A percentile compares a stretch with the other conserved stretches of the same genome.
phyloP scores from a whole-genome alignment of 208 protist genomes.

The Trypanosoma scelopori region DNA sequence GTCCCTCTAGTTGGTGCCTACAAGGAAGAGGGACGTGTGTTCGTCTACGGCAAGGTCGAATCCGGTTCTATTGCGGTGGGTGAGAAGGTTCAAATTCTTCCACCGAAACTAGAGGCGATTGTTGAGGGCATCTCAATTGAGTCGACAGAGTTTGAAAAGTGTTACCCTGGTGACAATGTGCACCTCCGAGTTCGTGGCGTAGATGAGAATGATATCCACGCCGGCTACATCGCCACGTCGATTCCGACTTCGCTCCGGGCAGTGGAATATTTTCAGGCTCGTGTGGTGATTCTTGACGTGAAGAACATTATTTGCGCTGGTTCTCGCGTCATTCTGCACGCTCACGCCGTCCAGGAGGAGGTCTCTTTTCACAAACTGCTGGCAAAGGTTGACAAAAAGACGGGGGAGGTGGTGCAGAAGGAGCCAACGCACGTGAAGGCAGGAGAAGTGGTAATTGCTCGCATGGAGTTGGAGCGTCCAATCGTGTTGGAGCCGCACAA shows the following conservation, averaged over 20 bases:
- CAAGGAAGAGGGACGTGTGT: conserved; percentile 94
- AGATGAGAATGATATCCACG: conserved; percentile 84
- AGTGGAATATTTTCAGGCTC: conserved; percentile 94
- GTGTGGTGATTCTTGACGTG: conserved; percentile 94
- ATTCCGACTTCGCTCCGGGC: conserved; percentile 74
- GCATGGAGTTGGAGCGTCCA: conserved; percentile 82
- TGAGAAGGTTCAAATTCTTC: conserved; percentile 88
- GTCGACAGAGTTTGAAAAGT: conserved; percentile 87
- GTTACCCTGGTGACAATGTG: conserved; percentile 92
- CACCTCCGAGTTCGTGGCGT: conserved; percentile 89
- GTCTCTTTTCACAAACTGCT: conserved; percentile 90
- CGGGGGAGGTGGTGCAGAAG: conserved; percentile 87
- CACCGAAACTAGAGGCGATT: conserved; percentile 63
- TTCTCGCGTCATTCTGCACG: conserved; percentile 93
- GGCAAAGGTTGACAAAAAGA: conserved; percentile 92
- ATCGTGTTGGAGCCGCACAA: conserved; percentile 94
- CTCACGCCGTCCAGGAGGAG: conserved; percentile 94
- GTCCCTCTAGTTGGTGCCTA: conserved; percentile 94
- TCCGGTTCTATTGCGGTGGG: conserved; percentile 89
- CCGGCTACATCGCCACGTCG: conserved; percentile 91
- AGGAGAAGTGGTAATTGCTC: conserved; percentile 90
- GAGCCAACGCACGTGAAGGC: conserved; percentile 93
- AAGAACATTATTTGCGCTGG: conserved; percentile 95
- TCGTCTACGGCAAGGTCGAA: conserved; percentile 95
- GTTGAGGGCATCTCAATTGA: conserved; percentile 91